A percentile compares a stretch with the other conserved stretches of the same genome.
Conservation (phyloP, 768 basidiomycete species). For the Suillus decipiens region DNA sequence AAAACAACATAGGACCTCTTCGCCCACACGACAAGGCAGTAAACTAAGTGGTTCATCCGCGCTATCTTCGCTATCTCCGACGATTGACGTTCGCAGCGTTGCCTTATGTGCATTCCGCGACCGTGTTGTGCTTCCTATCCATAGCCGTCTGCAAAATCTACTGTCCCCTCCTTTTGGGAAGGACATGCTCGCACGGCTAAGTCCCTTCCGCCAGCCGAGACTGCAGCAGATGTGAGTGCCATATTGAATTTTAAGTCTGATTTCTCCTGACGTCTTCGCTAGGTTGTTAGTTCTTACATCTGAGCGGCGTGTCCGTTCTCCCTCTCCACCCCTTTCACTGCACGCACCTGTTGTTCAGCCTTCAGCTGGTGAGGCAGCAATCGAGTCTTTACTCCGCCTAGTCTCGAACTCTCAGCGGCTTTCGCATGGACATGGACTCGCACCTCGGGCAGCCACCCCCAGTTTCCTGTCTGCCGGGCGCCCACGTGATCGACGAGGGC, state of each 20-base stretch:
- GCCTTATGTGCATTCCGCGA: conserved; percentile 81
- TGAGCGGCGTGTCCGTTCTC: conserved; percentile 57
- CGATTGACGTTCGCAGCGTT: conserved; percentile 81
- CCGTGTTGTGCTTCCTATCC: conserved; percentile 70
- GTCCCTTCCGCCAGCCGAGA: conserved; percentile 63
- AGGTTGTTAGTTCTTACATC: conserved; percentile 79
- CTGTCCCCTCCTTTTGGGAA: conserved; percentile 56
- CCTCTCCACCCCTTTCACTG: conserved; percentile 61
- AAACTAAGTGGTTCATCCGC: conserved; percentile 37
- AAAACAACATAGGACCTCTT: conserved; percentile 52
- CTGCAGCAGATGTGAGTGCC: conserved; percentile 75
- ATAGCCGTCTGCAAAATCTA: conserved; percentile 53
- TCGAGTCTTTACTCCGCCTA: conserved; percentile 63
- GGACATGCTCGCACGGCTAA: conserved; percentile 55
- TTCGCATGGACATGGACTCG: conserved; percentile 28
- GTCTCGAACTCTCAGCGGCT: conserved; percentile 53
- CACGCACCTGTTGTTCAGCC: conserved; percentile 52
- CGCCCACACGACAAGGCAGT: conserved; percentile 51
- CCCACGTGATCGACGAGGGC: conserved; percentile 78
- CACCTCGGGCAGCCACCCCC: conserved; percentile 41
- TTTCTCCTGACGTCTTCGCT: conserved; percentile 9
- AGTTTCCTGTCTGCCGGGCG: conserved; percentile 73
- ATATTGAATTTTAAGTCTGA: background rate
- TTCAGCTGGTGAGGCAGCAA: conserved; percentile 65
- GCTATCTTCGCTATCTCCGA: conserved; percentile 39